A percentile compares a stretch with the other conserved stretches of the same genome.
phyloP scores from a whole-genome alignment of 306 rosid species.

The Lotus japonicus region DNA sequence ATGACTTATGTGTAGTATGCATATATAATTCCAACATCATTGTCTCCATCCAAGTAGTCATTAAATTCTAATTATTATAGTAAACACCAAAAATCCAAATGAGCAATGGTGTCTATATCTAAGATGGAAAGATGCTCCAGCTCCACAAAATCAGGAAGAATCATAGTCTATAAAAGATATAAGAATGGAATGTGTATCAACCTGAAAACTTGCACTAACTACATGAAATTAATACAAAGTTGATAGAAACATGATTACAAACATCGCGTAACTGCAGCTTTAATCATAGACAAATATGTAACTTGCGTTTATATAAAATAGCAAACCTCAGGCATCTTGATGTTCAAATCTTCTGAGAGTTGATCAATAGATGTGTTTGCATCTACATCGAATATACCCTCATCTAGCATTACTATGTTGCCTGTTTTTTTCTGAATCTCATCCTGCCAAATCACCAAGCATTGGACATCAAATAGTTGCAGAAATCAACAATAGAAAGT shows the following conservation, averaged over 20 bases:
- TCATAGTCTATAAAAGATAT: not conserved
- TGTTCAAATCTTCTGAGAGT: slow-evolving; percentile 81
- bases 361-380: slow-evolving; percentile 95
- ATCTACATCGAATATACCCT: slow-evolving; percentile 87
- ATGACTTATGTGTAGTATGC: not conserved
- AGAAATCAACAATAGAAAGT: not conserved
- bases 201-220: too few relatives aligned
- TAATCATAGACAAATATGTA: not conserved
- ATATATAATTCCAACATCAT: not conserved
- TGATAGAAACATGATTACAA: not conserved
- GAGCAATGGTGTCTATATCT: not conserved
- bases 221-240: not conserved
- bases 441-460: slow-evolving; percentile 48
- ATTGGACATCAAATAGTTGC: not conserved
- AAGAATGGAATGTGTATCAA: not conserved
- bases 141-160: not conserved
- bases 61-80: not conserved
- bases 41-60: not conserved
- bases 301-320: not conserved
- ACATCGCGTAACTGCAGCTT: not conserved
- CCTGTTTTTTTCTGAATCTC: slow-evolving; percentile 95
- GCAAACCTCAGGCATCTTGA: slow-evolving; percentile 83
- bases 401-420: slow-evolving; percentile 81
- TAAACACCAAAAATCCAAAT: not conserved
- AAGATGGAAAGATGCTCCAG: not conserved